These are phyloP conservation scores for Teratosphaeria viscida DNA, from an alignment of 2,329 filamentous ascomycete genomes.

Conservation along the genomic window DNA sequence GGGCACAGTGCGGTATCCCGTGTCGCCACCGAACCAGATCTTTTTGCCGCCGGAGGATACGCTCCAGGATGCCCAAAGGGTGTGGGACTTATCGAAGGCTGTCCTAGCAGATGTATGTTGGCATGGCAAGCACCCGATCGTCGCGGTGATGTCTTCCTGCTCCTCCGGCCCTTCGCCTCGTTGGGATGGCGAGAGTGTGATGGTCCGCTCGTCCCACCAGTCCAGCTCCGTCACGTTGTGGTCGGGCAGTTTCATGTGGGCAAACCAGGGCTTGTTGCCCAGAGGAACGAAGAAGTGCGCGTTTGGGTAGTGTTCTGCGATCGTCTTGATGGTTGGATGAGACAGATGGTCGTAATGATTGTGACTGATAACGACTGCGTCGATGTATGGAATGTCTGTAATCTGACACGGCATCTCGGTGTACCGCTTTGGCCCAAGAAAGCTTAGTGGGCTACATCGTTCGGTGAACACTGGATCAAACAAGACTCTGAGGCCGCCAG, in stretches of 20 bases:
- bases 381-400: conserved; percentile 64
- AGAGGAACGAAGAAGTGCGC: conserved; percentile 83
- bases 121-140: conserved; percentile 67
- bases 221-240: conserved; percentile 77
- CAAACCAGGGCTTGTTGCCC: conserved; percentile 76
- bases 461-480: conserved; percentile 92
- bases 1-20: conserved; percentile 75
- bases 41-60: conserved; percentile 62
- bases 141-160: conserved; percentile 51
- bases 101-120: conserved; percentile 70
- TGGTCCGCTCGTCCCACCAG: conserved; percentile 81
- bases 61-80: conserved; percentile 83
- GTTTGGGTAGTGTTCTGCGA: conserved; percentile 60
- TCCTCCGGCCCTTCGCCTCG: not conserved
- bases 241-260: conserved; percentile 59
- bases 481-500: conserved; percentile 71
- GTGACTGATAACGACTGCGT: conserved; percentile 71
- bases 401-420: conserved; percentile 68
- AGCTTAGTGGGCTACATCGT: conserved; percentile 67
- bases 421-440: conserved; percentile 64
- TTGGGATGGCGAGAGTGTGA: conserved; percentile 45
- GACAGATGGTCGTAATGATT: conserved; percentile 91
- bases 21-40: conserved; percentile 82
- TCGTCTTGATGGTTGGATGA: conserved; percentile 59
- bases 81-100: conserved; percentile 58